A percentile compares a stretch with the other conserved stretches of the same genome.
Evolutionary conservation across 2,329 filamentous ascomycete species (phyloP).

Genomic region (Coniochaeta sp.): DNA sequence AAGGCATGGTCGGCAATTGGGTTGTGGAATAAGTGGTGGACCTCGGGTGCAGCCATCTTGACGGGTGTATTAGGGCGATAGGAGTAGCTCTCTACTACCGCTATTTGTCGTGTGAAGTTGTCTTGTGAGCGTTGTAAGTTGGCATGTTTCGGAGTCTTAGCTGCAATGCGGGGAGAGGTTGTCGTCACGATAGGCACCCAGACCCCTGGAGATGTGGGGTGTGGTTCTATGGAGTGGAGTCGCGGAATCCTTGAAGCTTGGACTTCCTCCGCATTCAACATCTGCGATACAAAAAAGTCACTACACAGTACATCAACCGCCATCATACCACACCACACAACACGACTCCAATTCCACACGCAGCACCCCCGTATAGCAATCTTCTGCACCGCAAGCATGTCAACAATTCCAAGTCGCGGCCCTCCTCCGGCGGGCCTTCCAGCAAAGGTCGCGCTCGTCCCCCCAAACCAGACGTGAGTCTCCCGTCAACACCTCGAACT

Average conservation of each 20-base stretch:
- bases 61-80: constrained; percentile 43
- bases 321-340: not conserved
- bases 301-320: not conserved
- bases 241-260: no score
- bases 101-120: constrained; percentile 13
- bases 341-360: not conserved
- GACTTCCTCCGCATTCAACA: no score
- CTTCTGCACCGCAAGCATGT: constrained; percentile 20
- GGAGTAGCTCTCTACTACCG: constrained; percentile 99
- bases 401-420: constrained; percentile 21
- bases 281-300: not conserved
- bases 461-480: constrained; percentile 74
- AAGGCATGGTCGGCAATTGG: constrained; percentile 98
- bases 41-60: constrained; percentile 77
- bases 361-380: not conserved
- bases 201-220: no score
- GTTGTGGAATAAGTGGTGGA: constrained; percentile 93
- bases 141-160: not conserved
- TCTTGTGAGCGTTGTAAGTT: not conserved
- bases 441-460: constrained; percentile 30
- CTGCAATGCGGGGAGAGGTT: not conserved
- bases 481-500: constrained; percentile 15
- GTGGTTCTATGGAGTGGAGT: not conserved
- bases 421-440: constrained; percentile 22
- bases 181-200: not conserved